Evolutionary conservation across 495 filamentous ascomycete genomes (phyloP), one percentile per base, ranked within the genome.

Genomic region (Aspergillus nidulans): DNA sequence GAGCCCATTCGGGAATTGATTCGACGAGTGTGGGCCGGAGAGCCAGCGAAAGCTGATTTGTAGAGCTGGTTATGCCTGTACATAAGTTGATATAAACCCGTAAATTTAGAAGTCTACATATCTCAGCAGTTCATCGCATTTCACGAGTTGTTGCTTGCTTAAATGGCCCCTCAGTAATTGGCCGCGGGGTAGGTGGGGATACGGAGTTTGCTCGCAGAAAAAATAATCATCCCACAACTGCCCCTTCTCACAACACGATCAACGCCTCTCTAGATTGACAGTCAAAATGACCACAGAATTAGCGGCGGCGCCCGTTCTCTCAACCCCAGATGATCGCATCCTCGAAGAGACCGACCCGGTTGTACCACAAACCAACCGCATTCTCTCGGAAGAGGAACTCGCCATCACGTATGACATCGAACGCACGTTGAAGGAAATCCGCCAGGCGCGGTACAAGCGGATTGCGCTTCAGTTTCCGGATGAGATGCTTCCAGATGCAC

Each of bases 391-490:
- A 52, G 83, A 87, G 57, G 89, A 91, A 60, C 76, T 97, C 30
- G 74, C 70, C 59, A 73, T 86, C 19, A 84, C 87, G 28, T 97
- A 97, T 73, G 94, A 98, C 67, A 89, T 97, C 53, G 76, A 86
- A 55, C 81, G 87, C 50, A 97, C 94, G 0, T 78, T 91, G 46
- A 66, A 74, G 16, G 89, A 96, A 65, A 86, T 98, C 24, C 71
- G 75, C 24, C 67, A 80, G 44, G 84, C 84, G 46, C 79, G 77
- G 65, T 96, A 90, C 76, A 81, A 72, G 50, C 81, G 87, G 38
- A 83, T 97, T 44, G 94, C 90, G 8, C 76, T 99, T 1, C 94
- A 99, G 61, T 97, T 99, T 63, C 95, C 94, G 10, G 94, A 99
- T 73, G 77, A 83, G 12, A 91, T 97, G 86, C 73, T 99, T 24